Percentiles rank a stretch among this genome's conserved stretches.
Evolutionary conservation across 2,329 filamentous ascomycete genomes (phyloP).

Genomic region (Cryphonectria naterciae): DNA sequence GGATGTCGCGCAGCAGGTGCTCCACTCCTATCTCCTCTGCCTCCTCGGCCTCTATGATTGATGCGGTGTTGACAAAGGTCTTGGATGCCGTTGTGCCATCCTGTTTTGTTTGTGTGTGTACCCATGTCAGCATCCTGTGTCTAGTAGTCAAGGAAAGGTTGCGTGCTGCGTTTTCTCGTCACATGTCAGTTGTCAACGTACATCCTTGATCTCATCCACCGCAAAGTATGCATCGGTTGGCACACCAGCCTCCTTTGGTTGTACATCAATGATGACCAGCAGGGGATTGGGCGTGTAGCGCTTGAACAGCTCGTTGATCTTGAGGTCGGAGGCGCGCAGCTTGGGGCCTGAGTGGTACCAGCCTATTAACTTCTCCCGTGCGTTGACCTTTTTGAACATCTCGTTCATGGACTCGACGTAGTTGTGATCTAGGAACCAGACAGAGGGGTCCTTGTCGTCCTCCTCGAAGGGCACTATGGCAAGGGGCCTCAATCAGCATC

Average conservation of each 20-base stretch:
- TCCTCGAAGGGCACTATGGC: constrained; percentile 78
- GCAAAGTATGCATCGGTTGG: constrained; percentile 99
- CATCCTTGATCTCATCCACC: constrained; percentile 99
- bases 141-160: neutral
- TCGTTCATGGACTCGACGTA: constrained; percentile 99
- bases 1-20: constrained; percentile 95
- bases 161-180: neutral
- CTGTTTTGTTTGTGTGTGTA: constrained; percentile 51
- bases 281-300: constrained; percentile 96
- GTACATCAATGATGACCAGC: constrained; percentile 96
- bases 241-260: constrained; percentile 96
- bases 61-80: constrained; percentile 98
- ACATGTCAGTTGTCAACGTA: constrained; percentile 50
- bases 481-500: constrained; percentile 17
- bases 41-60: constrained; percentile 97
- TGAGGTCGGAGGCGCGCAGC: constrained; percentile 91
- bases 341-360: constrained; percentile 99
- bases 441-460: constrained; percentile 96
- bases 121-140: constrained; percentile 22
- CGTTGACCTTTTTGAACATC: constrained; percentile 99
- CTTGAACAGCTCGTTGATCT: constrained; percentile 99
- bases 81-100: constrained; percentile 96
- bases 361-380: constrained; percentile 96
- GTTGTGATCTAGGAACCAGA: constrained; percentile 99
- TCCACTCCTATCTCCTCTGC: constrained; percentile 99